phyloP scores from a whole-genome alignment of 768 basidiomycete genomes.

The Kockovaella imperatae region DNA sequence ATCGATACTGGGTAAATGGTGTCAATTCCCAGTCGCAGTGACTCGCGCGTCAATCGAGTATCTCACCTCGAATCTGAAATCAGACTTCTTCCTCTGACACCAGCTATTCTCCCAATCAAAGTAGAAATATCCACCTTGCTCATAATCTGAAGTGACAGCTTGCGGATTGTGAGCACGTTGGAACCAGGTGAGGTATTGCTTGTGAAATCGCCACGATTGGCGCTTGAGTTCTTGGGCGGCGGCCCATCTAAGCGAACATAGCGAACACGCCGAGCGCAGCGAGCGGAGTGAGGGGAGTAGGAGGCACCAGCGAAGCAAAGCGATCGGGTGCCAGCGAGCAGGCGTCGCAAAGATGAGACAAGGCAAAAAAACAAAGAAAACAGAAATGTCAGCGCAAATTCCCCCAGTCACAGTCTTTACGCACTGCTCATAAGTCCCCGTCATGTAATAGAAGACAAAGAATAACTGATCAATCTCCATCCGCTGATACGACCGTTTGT shows the following conservation, averaged over 20 bases:
- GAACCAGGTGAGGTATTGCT: slow-evolving; percentile 99
- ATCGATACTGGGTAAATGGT: slow-evolving; percentile 60
- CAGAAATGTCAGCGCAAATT: neutral
- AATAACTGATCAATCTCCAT: slow-evolving; percentile 96
- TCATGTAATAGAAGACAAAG: slow-evolving; percentile 96
- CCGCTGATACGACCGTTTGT: slow-evolving; percentile 75
- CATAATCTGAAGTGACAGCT: slow-evolving; percentile 98
- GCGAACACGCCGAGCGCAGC: neutral
- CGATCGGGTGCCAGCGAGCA: too few relatives aligned
- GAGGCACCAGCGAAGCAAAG: neutral
- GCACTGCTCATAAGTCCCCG: slow-evolving; percentile 96
- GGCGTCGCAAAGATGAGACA: too few relatives aligned
- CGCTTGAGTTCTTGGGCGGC: slow-evolving; percentile 95
- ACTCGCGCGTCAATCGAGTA: neutral
- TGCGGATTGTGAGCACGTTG: slow-evolving; percentile 96
- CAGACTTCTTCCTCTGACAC: slow-evolving; percentile 96
- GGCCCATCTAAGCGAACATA: slow-evolving; percentile 57
- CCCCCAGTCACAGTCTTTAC: slow-evolving; percentile 32
- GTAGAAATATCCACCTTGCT: slow-evolving; percentile 98
- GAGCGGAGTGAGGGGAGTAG: neutral
- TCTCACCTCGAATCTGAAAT: slow-evolving; percentile 66
- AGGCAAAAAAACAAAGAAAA: neutral
- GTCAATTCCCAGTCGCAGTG: neutral
- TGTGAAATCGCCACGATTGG: slow-evolving; percentile 98
- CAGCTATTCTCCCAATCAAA: slow-evolving; percentile 99